These are phyloP conservation scores for Syzygium aqueum DNA, from an alignment of 345 rosid genomes.

Conservation along the genomic window DNA sequence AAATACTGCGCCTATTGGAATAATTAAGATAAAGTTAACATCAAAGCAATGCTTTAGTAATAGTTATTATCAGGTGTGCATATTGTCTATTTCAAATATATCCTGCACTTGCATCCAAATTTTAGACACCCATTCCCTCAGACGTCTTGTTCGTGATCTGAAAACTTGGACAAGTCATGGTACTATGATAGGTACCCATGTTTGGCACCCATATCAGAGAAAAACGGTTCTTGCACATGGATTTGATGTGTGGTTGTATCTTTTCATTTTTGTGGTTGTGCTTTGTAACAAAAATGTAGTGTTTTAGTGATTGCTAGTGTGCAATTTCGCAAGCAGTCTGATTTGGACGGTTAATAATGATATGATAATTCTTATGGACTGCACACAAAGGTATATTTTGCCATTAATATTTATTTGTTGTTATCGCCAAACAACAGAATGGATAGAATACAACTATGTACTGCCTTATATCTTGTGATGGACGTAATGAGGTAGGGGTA, in stretches of 20 bases:
- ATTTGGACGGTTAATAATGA: background rate
- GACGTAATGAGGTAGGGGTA: background rate
- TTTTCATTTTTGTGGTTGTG: background rate
- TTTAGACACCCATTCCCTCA: background rate
- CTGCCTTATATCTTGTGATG: background rate
- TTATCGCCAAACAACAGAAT: background rate
- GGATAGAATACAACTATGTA: no score
- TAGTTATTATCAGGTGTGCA: background rate
- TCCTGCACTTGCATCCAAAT: background rate
- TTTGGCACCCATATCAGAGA: background rate
- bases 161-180: background rate
- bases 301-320: background rate
- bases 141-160: background rate
- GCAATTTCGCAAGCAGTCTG: background rate
- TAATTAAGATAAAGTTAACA: background rate
- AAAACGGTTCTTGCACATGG: background rate
- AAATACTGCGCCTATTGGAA: background rate
- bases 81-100: background rate
- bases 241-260: background rate
- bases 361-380: background rate
- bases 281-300: background rate
- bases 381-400: background rate
- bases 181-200: background rate
- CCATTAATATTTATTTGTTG: background rate
- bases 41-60: background rate